Evolutionary conservation across 495 filamentous ascomycete species (phyloP).

Genomic region (Aspergillus asperescens): DNA sequence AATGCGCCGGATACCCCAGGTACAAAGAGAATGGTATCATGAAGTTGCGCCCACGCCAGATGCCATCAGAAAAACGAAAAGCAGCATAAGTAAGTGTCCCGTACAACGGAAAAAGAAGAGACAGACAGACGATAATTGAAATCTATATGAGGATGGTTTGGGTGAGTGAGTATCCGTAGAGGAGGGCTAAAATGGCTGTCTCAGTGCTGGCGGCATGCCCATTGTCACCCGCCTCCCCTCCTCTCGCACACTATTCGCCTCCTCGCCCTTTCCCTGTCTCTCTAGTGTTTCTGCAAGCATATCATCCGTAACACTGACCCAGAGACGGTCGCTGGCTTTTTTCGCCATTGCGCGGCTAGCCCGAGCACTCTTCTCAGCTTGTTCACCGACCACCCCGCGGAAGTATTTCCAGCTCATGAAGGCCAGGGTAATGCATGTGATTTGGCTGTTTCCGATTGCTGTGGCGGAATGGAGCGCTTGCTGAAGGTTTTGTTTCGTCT

Average conservation of each 20-base stretch:
- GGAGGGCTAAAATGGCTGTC: constrained; percentile 22
- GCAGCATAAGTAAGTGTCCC: too few relatives aligned
- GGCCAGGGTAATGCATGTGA: constrained; percentile 73
- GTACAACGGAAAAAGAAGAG: too few relatives aligned
- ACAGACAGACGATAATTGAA: too few relatives aligned
- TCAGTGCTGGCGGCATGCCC: constrained; percentile 41
- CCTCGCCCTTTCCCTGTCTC: constrained; percentile 59
- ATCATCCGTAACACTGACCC: constrained; percentile 78
- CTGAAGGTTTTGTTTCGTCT: constrained; percentile 73
- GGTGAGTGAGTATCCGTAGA: too few relatives aligned
- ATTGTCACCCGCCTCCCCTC: constrained; percentile 42
- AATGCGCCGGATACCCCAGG: constrained; percentile 14
- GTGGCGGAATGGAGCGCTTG: constrained; percentile 56
- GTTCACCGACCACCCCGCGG: constrained; percentile 76
- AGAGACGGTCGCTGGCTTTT: constrained; percentile 69
- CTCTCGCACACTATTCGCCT: constrained; percentile 48
- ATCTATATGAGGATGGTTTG: too few relatives aligned
- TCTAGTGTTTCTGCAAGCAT: constrained; percentile 73
- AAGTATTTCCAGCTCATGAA: constrained; percentile 87
- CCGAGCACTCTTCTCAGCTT: constrained; percentile 80
- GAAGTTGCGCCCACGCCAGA: too few relatives aligned
- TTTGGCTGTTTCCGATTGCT: constrained; percentile 57
- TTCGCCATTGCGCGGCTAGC: constrained; percentile 70
- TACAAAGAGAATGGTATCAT: constrained; percentile 30
- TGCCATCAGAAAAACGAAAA: too few relatives aligned